These are phyloP conservation scores for Boletus bicolor DNA, from an alignment of 768 basidiomycete genomes.

Conservation along the genomic window DNA sequence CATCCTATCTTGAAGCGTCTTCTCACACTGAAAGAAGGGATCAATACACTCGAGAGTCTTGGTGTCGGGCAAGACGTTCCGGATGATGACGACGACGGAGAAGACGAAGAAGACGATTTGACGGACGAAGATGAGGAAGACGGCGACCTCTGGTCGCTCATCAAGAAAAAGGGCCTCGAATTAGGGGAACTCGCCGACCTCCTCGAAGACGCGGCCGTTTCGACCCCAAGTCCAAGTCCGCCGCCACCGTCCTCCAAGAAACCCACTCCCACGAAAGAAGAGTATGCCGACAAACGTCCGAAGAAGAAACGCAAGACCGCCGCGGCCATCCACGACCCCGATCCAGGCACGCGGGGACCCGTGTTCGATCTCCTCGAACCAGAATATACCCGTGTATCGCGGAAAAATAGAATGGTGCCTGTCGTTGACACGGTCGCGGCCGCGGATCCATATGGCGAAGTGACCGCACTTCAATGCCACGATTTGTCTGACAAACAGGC, in stretches of 20 bases:
- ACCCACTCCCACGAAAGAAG: slow-evolving; percentile 5
- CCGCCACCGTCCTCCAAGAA: slow-evolving; percentile 3
- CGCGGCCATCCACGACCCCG: slow-evolving; percentile 10
- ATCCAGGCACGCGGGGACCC: slow-evolving; percentile 29
- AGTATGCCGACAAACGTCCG: slow-evolving; percentile 24
- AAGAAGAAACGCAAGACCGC: slow-evolving; percentile 58
- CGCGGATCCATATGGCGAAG: slow-evolving; percentile 66
- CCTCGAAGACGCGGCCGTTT: slow-evolving; percentile 46
- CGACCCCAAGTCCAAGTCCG: slow-evolving; percentile 7
- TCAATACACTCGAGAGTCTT: slow-evolving; percentile 81
- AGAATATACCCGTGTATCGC: slow-evolving; percentile 38
- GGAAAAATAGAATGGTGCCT: slow-evolving; percentile 10
- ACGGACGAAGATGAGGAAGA: slow-evolving; percentile 39
- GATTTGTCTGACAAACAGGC: slow-evolving; percentile 84
- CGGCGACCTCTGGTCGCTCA: slow-evolving; percentile 43
- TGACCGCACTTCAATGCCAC: slow-evolving; percentile 57
- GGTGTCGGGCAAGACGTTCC: slow-evolving; percentile 60
- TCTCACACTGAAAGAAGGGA: slow-evolving; percentile 76
- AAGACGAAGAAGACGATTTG: slow-evolving; percentile 27
- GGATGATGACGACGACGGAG: slow-evolving; percentile 41
- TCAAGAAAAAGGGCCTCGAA: slow-evolving; percentile 38
- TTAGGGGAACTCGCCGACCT: slow-evolving; percentile 54
- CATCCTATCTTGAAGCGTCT: slow-evolving; percentile 77
- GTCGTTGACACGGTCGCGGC: slow-evolving; percentile 6
- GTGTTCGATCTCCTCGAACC: slow-evolving; percentile 83